Conservation (phyloP, 2,329 filamentous ascomycete genomes). For the Verticillium zaregamsianum region DNA sequence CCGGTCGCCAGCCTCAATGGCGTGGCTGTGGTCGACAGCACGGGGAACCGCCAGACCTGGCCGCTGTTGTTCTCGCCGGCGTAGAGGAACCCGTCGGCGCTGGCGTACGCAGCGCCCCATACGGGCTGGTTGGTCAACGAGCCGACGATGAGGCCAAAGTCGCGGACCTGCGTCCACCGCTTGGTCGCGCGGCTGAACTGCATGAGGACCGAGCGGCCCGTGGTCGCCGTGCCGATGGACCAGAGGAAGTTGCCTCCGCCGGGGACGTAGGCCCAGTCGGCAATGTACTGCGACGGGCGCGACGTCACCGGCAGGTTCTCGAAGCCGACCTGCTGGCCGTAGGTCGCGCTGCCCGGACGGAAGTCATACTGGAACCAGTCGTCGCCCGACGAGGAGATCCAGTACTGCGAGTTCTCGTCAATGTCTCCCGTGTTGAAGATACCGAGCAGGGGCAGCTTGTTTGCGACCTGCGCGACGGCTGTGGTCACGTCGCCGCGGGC, state of each 20-base stretch:
- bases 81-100: slow-evolving; percentile 12
- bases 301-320: slow-evolving; percentile 1
- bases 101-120: slow-evolving; percentile 14
- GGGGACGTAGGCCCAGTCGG: slow-evolving; percentile 17
- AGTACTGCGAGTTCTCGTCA: slow-evolving; percentile 15
- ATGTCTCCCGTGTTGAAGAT: slow-evolving; percentile 16
- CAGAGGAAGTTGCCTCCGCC: slow-evolving; percentile 12
- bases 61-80: slow-evolving; percentile 15
- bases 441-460: slow-evolving; percentile 1
- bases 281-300: background rate
- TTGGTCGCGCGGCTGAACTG: slow-evolving; percentile 10
- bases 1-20: background rate
- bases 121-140: slow-evolving; percentile 2
- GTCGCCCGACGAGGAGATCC: slow-evolving; percentile 9
- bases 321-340: slow-evolving; percentile 4
- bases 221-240: slow-evolving; percentile 9
- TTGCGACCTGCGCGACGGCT: slow-evolving; percentile 1
- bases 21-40: background rate
- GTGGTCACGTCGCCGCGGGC: slow-evolving; percentile 9
- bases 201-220: slow-evolving; percentile 7
- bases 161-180: slow-evolving; percentile 3
- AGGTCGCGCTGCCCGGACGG: slow-evolving; percentile 12
- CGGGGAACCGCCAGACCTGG: slow-evolving; percentile 16
- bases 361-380: slow-evolving; percentile 15
- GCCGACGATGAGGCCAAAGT: slow-evolving; percentile 9